Evolutionary conservation across 2,329 filamentous ascomycete genomes (phyloP), one percentile per base, ranked within the genome.

Genomic region (Podosphaera fusca): DNA sequence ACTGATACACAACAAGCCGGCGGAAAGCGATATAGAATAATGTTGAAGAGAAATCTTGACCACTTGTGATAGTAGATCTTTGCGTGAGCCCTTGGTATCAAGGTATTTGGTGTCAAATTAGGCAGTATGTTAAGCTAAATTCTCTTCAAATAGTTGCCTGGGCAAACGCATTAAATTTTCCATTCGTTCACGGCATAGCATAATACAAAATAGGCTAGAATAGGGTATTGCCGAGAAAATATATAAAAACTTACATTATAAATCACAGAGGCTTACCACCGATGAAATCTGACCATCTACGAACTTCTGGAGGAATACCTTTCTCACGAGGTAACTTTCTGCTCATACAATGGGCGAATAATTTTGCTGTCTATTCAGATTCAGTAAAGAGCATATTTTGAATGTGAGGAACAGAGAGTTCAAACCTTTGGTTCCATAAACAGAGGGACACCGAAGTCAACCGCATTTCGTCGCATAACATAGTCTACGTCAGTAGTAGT

Each of bases 401-500:
- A 14, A 14, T 21, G 21, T 21, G 51, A 49, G 35, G 31, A 21
- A 31, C 14, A 56, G 33, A 55, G 54, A 12, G 56, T 56, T 57
- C 80, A 74, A 75, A 94, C 88, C 83, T 92, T 90, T 57, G 89
- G 87, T 75, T 96, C 90, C 89, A 95, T 95, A 71, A 98, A 96
- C 58, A 98, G 76, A 54, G 92, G 92, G 36, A 96, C 88, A 64
- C 90, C 90, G 70, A 98, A 98, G 73, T 98, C 92, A 58, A 98
- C 92, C 34, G 92, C 92, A 68, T 98, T 98, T 69, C 92, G 81
- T 67, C 92, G 81, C 90, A 96, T 96, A 58, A 98, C 88, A 67
- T 98, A 98, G 74, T 98, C 89, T 67, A 94, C 87, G 68, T 98
- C 92, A 60, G 85, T 74, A 60, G 87, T 75, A 42, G 85, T 90